Base-by-base conservation (phyloP, 768 basidiomycete species). In the Sarcomyxa edulis region DNA sequence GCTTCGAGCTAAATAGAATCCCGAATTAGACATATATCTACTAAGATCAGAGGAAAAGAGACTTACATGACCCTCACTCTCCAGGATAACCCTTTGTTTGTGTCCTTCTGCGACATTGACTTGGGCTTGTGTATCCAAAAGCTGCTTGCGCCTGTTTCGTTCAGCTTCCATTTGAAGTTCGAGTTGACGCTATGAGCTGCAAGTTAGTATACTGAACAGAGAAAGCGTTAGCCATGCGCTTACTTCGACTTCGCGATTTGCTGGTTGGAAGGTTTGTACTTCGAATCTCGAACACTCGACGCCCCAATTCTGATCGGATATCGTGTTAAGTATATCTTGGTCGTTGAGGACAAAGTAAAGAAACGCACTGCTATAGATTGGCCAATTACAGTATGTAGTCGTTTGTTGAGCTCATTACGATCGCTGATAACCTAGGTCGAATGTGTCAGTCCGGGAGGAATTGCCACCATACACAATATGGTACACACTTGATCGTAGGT, bases 131-230 rank as follows among this genome's bases (percentile, higher is more conserved):
- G 76, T 78, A 47, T 78, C 74, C 15, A 78, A 57, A 10, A 76
- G 60, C 42, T 76, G 73, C 47, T 76, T 78, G 22, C 76, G 59
- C 14, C 76, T 50, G 44, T 76, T 73, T 22, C 76, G 53, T 45
- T 78, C 76, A 1, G 74, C 76, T 50, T 75, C 72, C 74, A 76
- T 76, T 50, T 76, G 73, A 8, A 77, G 61, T 44, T 77, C 75
- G 2, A 77, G 64, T 67, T 77, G 75, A n/a, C 72, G 64, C 72
- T 73, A 39, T 3, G 23, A 19, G 18, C 20, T 29, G 20, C 11
- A 33, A 39, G 23, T 30, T 31, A 28, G 5, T n/a, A 26, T n/a
- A 21, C 19, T 31, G 35, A 30, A 35, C 25, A 15, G 15, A n/a
- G 35, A 16, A 6, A 14, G 11, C 29, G 12, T 24, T 19, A 18